These are phyloP conservation scores for Lactarius hatsudake DNA, from an alignment of 768 basidiomycete species.

Conservation along the genomic window DNA sequence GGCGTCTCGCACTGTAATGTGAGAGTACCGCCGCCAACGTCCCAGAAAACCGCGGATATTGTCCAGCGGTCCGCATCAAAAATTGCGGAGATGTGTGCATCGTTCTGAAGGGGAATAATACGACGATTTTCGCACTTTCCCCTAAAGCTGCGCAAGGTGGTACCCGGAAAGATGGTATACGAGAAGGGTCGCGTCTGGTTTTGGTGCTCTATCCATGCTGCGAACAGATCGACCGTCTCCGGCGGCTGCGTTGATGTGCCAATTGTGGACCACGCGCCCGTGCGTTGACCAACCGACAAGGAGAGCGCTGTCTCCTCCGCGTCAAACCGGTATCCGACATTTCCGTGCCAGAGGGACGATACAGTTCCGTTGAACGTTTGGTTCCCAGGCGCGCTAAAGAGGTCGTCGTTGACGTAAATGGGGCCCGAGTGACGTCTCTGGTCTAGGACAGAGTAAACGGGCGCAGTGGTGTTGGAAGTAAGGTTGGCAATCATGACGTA, in stretches of 20 bases:
- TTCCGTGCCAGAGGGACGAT: constrained; percentile 58
- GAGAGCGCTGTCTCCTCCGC: constrained; percentile 33
- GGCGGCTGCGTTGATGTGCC: constrained; percentile 56
- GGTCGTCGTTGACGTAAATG: constrained; percentile 43
- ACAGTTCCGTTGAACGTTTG: constrained; percentile 32
- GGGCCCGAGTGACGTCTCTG: constrained; percentile 48
- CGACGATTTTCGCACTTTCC: constrained; percentile 34
- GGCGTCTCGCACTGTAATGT: constrained; percentile 34
- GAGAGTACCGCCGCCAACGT: constrained; percentile 42
- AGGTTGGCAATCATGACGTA: constrained; percentile 59
- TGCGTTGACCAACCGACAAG: constrained; percentile 46
- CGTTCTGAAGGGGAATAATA: constrained; percentile 41
- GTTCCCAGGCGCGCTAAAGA: constrained; percentile 7
- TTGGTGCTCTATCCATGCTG: constrained; percentile 56
- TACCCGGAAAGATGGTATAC: constrained; percentile 59
- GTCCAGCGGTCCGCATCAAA: constrained; percentile 43
- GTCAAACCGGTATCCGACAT: constrained; percentile 59
- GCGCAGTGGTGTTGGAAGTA: constrained; percentile 41
- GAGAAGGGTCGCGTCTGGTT: constrained; percentile 32
- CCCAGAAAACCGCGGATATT: constrained; percentile 59
- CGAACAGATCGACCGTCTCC: constrained; percentile 58
- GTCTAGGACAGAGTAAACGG: constrained; percentile 65
- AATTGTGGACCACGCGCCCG: constrained; percentile 53
- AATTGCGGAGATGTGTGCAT: constrained; percentile 48
- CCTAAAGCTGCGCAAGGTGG: constrained; percentile 39